Conservation (phyloP, 2,329 filamentous ascomycete species). For the Chalaropsis ovoidea region DNA sequence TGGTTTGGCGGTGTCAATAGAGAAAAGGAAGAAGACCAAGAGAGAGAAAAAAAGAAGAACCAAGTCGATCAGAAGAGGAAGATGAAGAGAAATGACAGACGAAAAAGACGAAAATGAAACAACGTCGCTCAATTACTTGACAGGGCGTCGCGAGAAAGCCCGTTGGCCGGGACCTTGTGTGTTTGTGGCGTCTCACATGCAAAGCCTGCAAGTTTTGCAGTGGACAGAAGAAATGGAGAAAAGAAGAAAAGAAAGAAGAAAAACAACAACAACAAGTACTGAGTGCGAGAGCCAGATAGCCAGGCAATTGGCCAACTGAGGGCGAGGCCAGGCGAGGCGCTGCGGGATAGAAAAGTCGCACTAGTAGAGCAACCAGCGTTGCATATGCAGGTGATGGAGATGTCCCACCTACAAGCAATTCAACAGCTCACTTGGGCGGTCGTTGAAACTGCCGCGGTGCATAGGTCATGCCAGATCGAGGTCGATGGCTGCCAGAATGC, state of each 20-base stretch:
- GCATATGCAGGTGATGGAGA: slow-evolving; percentile 2
- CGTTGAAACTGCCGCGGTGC: slow-evolving; percentile 8
- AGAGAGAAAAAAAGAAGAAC: neutral
- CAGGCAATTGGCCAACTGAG: too few species aligned
- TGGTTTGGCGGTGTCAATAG: neutral
- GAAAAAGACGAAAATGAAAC: neutral
- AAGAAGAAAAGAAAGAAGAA: slow-evolving; percentile 1
- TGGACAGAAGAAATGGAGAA: neutral
- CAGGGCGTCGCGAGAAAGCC: slow-evolving; percentile 10
- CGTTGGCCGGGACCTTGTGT: neutral
- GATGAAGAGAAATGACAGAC: neutral
- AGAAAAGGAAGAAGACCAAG: neutral
- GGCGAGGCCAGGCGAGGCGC: neutral
- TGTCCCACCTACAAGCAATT: neutral
- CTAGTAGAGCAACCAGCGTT: neutral
- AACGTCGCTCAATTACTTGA: neutral
- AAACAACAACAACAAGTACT: neutral
- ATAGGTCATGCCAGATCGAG: slow-evolving; percentile 14
- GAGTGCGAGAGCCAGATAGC: neutral
- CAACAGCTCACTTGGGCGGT: slow-evolving; percentile 9
- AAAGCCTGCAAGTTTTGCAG: neutral
- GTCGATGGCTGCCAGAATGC: slow-evolving; percentile 13
- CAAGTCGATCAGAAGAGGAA: neutral
- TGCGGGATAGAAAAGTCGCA: neutral
- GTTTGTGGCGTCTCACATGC: slow-evolving; percentile 9